Conservation (phyloP, 768 basidiomycete genomes). For the Butyriboletus loyo region DNA sequence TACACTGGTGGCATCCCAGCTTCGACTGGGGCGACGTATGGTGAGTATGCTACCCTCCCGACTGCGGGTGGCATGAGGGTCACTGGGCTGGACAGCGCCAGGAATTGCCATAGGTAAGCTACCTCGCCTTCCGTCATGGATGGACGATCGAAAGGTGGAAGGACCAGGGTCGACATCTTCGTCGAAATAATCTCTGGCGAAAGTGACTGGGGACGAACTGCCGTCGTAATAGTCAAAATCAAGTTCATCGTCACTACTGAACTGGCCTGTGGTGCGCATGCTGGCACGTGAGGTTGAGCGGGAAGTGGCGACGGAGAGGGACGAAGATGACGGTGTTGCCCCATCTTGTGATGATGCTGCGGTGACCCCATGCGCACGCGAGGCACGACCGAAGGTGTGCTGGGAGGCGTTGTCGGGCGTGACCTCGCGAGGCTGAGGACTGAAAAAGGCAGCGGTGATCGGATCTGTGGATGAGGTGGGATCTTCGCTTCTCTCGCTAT, state of each 20-base stretch:
- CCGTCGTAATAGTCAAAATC: conserved; percentile 40
- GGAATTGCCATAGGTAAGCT: conserved; percentile 65
- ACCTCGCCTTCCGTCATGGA: conserved; percentile 39
- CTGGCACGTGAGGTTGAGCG: conserved; percentile 33
- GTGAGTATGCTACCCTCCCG: conserved; percentile 59
- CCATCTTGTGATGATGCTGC: conserved; percentile 23
- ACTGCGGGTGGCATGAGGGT: conserved; percentile 36
- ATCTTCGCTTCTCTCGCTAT: conserved; percentile 37
- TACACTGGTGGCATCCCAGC: conserved; percentile 46
- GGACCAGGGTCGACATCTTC: conserved; percentile 30
- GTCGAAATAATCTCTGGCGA: conserved; percentile 39
- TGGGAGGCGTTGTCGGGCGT: conserved; percentile 44
- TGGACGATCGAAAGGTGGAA: conserved; percentile 20
- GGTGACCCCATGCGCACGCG: conserved; percentile 22
- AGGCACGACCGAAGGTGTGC: conserved; percentile 49
- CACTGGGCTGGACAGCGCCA: conserved; percentile 24
- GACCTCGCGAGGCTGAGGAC: conserved; percentile 23
- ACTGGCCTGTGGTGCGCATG: conserved; percentile 36
- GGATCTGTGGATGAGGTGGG: conserved; percentile 35
- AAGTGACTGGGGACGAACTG: conserved; percentile 36
- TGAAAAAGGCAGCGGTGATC: conserved; percentile 19
- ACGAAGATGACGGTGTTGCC: conserved; percentile 40
- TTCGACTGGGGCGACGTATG: conserved; percentile 58
- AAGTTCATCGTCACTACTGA: conserved; percentile 49
- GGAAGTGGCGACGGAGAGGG: conserved; percentile 40